Evolutionary conservation across 2,329 filamentous ascomycete species (phyloP), one percentile per base, ranked within the genome.

Genomic region (Xylaria sp.): DNA sequence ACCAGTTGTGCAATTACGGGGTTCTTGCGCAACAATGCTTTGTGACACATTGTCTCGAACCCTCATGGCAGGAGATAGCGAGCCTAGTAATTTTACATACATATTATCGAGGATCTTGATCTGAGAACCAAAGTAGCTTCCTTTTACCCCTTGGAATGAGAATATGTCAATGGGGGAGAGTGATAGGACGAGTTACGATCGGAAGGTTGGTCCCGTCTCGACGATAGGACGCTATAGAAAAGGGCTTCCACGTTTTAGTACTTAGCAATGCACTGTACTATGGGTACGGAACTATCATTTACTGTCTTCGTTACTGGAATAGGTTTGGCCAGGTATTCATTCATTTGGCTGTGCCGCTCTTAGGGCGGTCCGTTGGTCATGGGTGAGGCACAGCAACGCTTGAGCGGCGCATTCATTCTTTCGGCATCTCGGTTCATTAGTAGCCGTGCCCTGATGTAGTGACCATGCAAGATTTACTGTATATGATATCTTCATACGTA

Each of bases 291-390:
- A 8, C 32, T 5, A 45, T 23, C 3, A 25, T 59, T 39, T 50
- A 18, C 64, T 28, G 53, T 58, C 43, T 34, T 41, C 15, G 30
- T 10, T 18, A n/a, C 52, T 34, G 9, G 15, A 18, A 39, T 57
- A 23, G 53, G 32, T 66, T 46, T 62, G 39, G 64, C 45, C 59
- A 41, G 65, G 23, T 34, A 28, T 43, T 63, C 34, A 28, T 43
- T 63, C 34, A 53, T 59, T 53, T 60, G 25, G 52, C 65, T 67
- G 65, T 64, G 65, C 65, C 65, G 56, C 65, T 60, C 36, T 48
- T 48, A 59, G 60, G 52, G 45, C 59, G 32, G 60, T 39, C 60
- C 55, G 46, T 66, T 61, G 59, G 53, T 28, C 45, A 28, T 46
- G 50, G 46, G 58, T 56, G 65, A 67, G 65, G 65, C 65, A 63